Evolutionary conservation across 768 basidiomycete genomes (phyloP), one percentile per base, ranked within the genome.

Genomic region (Tremella fuciformis): DNA sequence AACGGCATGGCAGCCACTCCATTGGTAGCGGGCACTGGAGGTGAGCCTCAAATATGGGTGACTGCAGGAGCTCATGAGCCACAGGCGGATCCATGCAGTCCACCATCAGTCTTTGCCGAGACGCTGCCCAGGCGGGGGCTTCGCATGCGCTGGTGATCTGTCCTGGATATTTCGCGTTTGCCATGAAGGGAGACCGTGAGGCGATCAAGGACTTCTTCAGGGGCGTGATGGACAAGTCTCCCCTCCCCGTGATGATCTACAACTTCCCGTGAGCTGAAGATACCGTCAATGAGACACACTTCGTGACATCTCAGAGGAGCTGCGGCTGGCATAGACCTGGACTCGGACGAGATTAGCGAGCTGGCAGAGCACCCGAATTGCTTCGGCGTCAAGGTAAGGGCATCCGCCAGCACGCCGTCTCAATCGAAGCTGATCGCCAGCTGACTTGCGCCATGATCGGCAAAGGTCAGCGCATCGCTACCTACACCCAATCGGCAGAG

Each of bases 391-490:
- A 91, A 80, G 57, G 69, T 69, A 40, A 53, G 62, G 15, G 2
- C 22, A n/a, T n/a, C n/a, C n/a, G n/a, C n/a, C n/a, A n/a, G n/a
- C n/a, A n/a, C n/a, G n/a, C n/a, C n/a, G n/a, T n/a, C n/a, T n/a
- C n/a, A n/a, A n/a, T n/a, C n/a, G n/a, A n/a, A n/a, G n/a, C n/a
- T n/a, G n/a, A n/a, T n/a, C n/a, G 4, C 26, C 49, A 88, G 77
- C 81, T 92, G 21, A 91, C 90, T 29, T 91, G 89, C 72, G 89
- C 86, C 3, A 86, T 85, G 65, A 84, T 92, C 57, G 88, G 89
- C 19, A 92, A 91, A 75, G 84, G 89, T 46, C 84, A 87, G 54
- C 85, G 89, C 16, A 80, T 91, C 44, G 82, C 86, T 13, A 83
- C 84, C 3, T 79, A 82, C 34, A 83, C 74, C 34, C 73, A 77